phyloP scores from a whole-genome alignment of 2,329 filamentous ascomycete genomes.

The Exophiala oligosperma region DNA sequence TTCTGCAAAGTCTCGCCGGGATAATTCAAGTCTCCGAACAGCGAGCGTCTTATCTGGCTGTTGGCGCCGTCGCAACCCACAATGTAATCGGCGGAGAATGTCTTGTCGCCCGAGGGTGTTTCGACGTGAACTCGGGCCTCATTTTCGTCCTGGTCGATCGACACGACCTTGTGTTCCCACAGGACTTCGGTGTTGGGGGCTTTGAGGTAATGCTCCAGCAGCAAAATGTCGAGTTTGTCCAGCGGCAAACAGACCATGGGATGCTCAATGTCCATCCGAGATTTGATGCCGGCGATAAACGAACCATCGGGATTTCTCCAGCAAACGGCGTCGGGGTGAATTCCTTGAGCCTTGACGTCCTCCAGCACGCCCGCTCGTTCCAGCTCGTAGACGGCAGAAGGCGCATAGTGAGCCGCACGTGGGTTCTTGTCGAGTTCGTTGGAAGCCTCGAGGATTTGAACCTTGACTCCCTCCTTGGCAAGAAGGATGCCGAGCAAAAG shows the following conservation, averaged over 20 bases:
- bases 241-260: conserved; percentile 48
- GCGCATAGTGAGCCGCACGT: conserved; percentile 63
- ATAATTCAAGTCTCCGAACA: conserved; percentile 24
- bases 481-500: conserved; percentile 32
- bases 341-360: conserved; percentile 46
- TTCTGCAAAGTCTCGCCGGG: conserved; percentile 23
- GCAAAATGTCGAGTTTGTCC: conserved; percentile 43
- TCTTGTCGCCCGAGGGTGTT: conserved; percentile 7
- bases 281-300: conserved; percentile 33
- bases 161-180: conserved; percentile 47
- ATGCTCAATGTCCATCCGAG: conserved; percentile 30
- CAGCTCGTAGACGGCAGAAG: conserved; percentile 59
- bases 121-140: conserved; percentile 22
- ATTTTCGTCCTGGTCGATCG: conserved; percentile 23
- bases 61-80: conserved; percentile 47
- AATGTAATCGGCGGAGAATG: conserved; percentile 36
- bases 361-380: conserved; percentile 59
- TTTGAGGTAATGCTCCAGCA: conserved; percentile 41
- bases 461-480: conserved; percentile 34
- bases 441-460: conserved; percentile 53
- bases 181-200: conserved; percentile 38
- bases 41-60: conserved; percentile 40
- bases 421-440: conserved; percentile 59
- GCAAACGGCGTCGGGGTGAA: conserved; percentile 44
- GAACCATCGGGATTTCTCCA: conserved; percentile 46